Evolutionary conservation across 2,329 filamentous ascomycete genomes (phyloP).

Genomic region (Aspergillus amoenus): DNA sequence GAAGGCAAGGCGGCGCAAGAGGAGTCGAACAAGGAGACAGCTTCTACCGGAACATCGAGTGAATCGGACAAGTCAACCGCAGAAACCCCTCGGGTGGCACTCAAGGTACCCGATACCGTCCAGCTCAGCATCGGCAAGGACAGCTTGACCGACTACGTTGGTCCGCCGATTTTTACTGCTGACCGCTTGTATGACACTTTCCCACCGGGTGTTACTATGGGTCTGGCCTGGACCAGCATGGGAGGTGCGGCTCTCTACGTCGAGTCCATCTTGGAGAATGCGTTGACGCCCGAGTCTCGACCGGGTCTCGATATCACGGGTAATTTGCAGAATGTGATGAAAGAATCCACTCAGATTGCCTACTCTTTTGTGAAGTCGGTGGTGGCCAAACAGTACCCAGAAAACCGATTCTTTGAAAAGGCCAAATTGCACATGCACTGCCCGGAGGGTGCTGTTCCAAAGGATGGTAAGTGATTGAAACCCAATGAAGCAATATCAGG

Average conservation of each 20-base stretch:
- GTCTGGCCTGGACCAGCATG: slow-evolving; percentile 96
- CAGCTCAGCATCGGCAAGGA: slow-evolving; percentile 84
- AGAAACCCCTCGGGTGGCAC: slow-evolving; percentile 68
- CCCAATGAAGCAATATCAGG: not conserved
- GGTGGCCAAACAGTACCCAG: slow-evolving; percentile 79
- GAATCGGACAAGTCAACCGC: slow-evolving; percentile 39
- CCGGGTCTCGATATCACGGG: slow-evolving; percentile 88
- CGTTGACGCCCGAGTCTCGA: slow-evolving; percentile 69
- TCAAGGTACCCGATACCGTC: slow-evolving; percentile 82
- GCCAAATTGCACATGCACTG: slow-evolving; percentile 95
- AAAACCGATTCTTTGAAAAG: slow-evolving; percentile 95
- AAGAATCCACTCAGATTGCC: slow-evolving; percentile 91
- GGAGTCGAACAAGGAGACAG: slow-evolving; percentile 57
- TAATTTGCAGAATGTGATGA: slow-evolving; percentile 96
- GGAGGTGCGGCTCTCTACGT: slow-evolving; percentile 96
- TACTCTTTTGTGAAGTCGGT: slow-evolving; percentile 94
- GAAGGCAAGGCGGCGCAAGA: slow-evolving; percentile 78
- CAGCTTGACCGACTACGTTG: slow-evolving; percentile 94
- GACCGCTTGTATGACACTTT: slow-evolving; percentile 93
- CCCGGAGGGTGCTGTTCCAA: slow-evolving; percentile 91
- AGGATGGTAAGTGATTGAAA: slow-evolving; percentile 64
- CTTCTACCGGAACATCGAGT: slow-evolving; percentile 57
- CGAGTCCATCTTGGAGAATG: slow-evolving; percentile 88
- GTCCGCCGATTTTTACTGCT: slow-evolving; percentile 90
- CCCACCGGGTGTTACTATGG: slow-evolving; percentile 94